Conservation (phyloP, 768 basidiomycete species). For the Mycena vitilis region DNA sequence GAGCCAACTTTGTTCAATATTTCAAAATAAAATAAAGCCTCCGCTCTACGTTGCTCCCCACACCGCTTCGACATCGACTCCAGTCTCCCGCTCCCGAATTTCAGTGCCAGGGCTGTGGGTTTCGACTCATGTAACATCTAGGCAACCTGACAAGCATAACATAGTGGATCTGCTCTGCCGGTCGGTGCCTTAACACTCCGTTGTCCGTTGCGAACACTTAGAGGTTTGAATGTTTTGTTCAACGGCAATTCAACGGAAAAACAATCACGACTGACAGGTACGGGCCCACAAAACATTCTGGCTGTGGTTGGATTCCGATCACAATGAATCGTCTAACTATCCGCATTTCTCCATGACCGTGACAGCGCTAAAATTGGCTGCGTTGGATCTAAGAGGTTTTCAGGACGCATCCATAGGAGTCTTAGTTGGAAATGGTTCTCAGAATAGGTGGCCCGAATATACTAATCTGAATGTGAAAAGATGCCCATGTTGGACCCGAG, state of each 20-base stretch:
- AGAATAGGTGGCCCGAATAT: slow-evolving; percentile 28
- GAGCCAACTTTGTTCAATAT: background rate
- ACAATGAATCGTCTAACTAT: slow-evolving; percentile 11
- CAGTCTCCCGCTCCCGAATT: slow-evolving; percentile 1
- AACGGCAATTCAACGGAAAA: slow-evolving; percentile 2
- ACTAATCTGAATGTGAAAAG: slow-evolving; percentile 4
- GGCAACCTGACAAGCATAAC: slow-evolving; percentile 11
- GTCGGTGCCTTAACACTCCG: slow-evolving; percentile 23
- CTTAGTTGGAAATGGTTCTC: slow-evolving; percentile 1
- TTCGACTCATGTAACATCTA: slow-evolving; percentile 11
- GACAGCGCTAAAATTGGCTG: slow-evolving; percentile 8
- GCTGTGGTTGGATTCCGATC: slow-evolving; percentile 6
- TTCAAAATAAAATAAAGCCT: background rate
- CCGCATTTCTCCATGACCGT: slow-evolving; percentile 1
- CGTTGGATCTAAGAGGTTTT: slow-evolving; percentile 6
- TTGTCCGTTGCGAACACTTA: slow-evolving; percentile 21
- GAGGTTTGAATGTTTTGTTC: slow-evolving; percentile 1
- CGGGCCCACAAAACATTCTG: background rate
- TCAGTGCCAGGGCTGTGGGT: slow-evolving; percentile 8
- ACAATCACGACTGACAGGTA: background rate
- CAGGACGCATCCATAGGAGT: background rate
- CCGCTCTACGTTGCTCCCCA: background rate
- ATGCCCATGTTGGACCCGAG: slow-evolving; percentile 38
- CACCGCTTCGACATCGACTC: background rate
- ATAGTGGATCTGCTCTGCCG: background rate